Base-by-base conservation (phyloP, 2,329 filamentous ascomycete genomes). In the Colletotrichum gigasporum region DNA sequence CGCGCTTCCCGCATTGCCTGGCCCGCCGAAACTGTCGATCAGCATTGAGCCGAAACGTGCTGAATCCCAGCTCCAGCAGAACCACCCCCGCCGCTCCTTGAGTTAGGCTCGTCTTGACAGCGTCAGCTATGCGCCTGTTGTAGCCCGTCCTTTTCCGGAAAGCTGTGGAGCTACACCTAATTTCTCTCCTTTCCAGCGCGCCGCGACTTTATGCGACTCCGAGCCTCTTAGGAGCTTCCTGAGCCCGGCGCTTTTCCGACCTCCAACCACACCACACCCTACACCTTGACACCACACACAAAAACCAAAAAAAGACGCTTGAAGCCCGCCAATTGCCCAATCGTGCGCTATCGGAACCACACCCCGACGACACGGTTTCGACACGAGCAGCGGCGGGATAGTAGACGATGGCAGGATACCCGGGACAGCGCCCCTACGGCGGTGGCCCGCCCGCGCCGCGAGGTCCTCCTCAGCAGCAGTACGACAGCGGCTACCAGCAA, bases 401-500 rank as follows among this genome's bases (percentile, higher is more conserved):
- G 11, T 45, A 59, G 55, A 64, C 61, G 41, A 64, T 64, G 61
- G 56, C 56, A 53, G 61, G 61, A 54, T 85, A 83, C 64, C 77
- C 77, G 60, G 76, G 70, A 54, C 80, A 83, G 70, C 80, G 81
- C 61, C 79, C 80, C n/a, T 85, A 85, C 70, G 79, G 77, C 65
- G 82, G 82, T 35, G 58, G 58, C n/a, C 79, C 77, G 30, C 80
- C 78, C 53, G 77, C 78, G 44, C 80, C 79, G 22, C 78, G 75
- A 10, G 79, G 78, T 71, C 70, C 69, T 30, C 71, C 68, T 6
- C 72, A 74, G 6, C 69, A 69, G 4, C 72, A 78, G 54, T 77
- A 83, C 59, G 82, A 84, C 63, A 78, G 83, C 55, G 76, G 79
- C 51, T 82, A 83, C 59, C 77, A 82, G 55, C 78, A 82, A 50